phyloP scores from a whole-genome alignment of 2,329 filamentous ascomycete genomes.

The Pseudogymnoascus sp. region DNA sequence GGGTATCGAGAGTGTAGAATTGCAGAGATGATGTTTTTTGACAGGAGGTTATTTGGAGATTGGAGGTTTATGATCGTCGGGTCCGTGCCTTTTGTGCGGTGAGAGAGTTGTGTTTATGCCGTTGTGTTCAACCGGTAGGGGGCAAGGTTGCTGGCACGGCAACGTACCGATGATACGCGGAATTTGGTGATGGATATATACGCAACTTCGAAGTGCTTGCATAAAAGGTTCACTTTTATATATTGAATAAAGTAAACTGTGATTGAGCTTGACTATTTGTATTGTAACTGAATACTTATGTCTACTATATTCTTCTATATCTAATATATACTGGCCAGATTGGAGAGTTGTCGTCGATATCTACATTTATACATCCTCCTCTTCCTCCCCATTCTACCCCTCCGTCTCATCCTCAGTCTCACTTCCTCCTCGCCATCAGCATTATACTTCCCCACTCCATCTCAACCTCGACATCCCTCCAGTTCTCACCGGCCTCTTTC shows the following conservation, averaged over 20 bases:
- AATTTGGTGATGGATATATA: neutral
- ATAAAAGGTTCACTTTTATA: neutral
- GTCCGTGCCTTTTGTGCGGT: conserved; percentile 6
- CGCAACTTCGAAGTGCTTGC: neutral
- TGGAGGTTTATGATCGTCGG: conserved; percentile 1
- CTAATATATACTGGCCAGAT: neutral
- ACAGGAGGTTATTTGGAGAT: conserved; percentile 6
- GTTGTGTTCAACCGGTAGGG: conserved; percentile 3
- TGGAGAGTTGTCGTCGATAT: neutral
- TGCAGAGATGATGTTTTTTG: neutral
- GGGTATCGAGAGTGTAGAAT: neutral
- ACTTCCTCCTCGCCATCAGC: conserved; percentile 44
- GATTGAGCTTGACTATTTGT: neutral
- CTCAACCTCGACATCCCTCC: conserved; percentile 47
- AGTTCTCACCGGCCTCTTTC: conserved; percentile 39
- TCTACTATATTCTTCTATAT: neutral
- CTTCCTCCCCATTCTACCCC: neutral
- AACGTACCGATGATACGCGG: neutral
- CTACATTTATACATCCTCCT: neutral
- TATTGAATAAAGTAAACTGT: neutral
- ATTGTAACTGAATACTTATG: neutral
- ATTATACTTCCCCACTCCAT: conserved; percentile 55
- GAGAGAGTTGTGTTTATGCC: conserved; percentile 6
- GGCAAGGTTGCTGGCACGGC: conserved; percentile 1
- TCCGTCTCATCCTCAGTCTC: neutral